These are phyloP conservation scores for Talaromyces piceae DNA, from an alignment of 2,329 filamentous ascomycete species.

Conservation along the genomic window DNA sequence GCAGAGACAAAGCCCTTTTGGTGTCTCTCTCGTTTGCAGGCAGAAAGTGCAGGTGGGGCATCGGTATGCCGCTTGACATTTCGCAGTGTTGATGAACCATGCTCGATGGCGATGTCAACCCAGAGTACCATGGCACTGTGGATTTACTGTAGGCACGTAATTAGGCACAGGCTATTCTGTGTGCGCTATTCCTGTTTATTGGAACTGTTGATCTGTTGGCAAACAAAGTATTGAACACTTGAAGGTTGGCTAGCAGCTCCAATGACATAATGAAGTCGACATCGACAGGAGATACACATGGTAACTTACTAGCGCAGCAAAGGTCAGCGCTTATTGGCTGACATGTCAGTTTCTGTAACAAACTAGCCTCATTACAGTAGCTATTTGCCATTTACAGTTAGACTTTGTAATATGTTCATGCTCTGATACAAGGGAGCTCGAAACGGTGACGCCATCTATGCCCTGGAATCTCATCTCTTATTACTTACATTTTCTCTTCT, in stretches of 20 bases:
- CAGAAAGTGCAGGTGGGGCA: background rate
- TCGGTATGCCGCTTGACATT: too few relatives aligned
- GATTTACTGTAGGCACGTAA: background rate
- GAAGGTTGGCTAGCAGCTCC: background rate
- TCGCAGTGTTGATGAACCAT: too few relatives aligned
- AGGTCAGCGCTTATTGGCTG: background rate
- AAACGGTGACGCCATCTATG: background rate
- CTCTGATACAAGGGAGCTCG: background rate
- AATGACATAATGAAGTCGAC: constrained; percentile 3
- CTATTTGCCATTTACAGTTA: background rate
- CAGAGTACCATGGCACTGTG: background rate
- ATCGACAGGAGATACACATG: background rate
- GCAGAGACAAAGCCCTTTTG: background rate
- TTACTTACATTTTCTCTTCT: background rate
- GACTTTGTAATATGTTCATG: background rate
- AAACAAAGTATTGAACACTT: background rate
- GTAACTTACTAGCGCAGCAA: background rate
- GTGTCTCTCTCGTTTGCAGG: background rate
- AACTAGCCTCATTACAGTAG: background rate
- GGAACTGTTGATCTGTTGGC: background rate
- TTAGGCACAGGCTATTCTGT: too few relatives aligned
- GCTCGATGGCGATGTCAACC: background rate
- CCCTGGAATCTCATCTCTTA: too few relatives aligned
- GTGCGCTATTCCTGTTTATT: background rate
- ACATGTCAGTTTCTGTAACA: background rate